phyloP scores from a whole-genome alignment of 345 rosid genomes.

The Euphorbia tirucalli region DNA sequence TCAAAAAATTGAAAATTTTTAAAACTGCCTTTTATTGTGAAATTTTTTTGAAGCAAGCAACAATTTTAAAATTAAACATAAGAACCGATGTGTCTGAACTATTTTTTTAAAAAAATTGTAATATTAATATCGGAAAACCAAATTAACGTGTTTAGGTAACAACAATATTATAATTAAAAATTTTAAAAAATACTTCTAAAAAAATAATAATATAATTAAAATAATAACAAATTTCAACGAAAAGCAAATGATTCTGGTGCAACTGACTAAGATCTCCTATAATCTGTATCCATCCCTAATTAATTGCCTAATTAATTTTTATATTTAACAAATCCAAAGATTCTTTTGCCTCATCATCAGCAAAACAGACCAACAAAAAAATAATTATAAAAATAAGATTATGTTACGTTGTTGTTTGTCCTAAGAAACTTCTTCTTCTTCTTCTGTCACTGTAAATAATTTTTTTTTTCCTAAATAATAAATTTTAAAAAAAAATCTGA shows the following conservation, averaged over 20 bases:
- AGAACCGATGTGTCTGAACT: too few species aligned
- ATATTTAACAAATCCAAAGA: conserved; percentile 8
- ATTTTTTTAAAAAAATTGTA: too few species aligned
- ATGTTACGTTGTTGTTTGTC: background rate
- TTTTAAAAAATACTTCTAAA: too few species aligned
- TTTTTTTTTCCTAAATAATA: too few species aligned
- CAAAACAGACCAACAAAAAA: background rate
- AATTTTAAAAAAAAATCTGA: conserved; percentile 6
- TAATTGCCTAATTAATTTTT: conserved; percentile 5
- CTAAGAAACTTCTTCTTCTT: background rate
- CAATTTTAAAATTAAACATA: too few species aligned
- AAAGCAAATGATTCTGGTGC: background rate
- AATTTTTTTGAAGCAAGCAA: too few species aligned
- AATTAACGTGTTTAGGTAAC: conserved; percentile 1
- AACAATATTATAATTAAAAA: too few species aligned
- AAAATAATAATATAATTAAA: background rate
- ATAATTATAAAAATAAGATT: background rate
- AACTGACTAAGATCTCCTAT: conserved; percentile 6
- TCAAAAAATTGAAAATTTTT: too few species aligned
- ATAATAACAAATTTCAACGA: background rate
- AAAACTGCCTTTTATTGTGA: too few species aligned
- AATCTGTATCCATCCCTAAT: background rate
- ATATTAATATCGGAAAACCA: too few species aligned
- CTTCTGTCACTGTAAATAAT: too few species aligned
- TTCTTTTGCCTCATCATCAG: background rate